These are phyloP conservation scores for Botryotinia globosa DNA, from an alignment of 2,329 filamentous ascomycete genomes.

Conservation along the genomic window DNA sequence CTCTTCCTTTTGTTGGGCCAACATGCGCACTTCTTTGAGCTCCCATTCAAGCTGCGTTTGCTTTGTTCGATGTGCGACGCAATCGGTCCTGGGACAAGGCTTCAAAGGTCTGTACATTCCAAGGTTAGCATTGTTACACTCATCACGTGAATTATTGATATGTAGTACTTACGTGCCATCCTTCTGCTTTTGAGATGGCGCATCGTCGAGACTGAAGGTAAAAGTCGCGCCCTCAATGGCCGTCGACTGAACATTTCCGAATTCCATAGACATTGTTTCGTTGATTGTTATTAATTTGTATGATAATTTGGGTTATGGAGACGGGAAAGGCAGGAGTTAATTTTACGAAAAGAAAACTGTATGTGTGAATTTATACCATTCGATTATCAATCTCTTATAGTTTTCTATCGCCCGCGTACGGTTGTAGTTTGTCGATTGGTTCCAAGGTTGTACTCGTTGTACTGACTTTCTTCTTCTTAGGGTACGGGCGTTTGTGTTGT, in stretches of 20 bases:
- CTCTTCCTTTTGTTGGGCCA: neutral
- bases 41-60: neutral
- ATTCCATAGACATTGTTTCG: neutral
- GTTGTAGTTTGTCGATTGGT: neutral
- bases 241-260: neutral
- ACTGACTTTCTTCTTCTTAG: neutral
- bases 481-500: neutral
- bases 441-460: neutral
- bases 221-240: neutral
- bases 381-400: neutral
- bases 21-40: constrained; percentile 3
- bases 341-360: neutral
- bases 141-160: neutral
- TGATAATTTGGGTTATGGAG: neutral
- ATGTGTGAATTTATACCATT: neutral
- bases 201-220: neutral
- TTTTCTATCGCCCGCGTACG: neutral
- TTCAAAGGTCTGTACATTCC: constrained; percentile 16
- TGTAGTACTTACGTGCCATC: constrained; percentile 4
- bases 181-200: neutral
- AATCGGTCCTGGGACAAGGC: constrained; percentile 13
- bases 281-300: neutral
- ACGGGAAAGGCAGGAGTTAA: neutral
- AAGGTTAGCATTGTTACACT: constrained; percentile 5
- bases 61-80: constrained; percentile 15